Percentiles rank a stretch among this genome's conserved stretches.
These are phyloP conservation scores for Xerocomellus chrysenteron DNA, from an alignment of 768 basidiomycete species.

Conservation along the genomic window DNA sequence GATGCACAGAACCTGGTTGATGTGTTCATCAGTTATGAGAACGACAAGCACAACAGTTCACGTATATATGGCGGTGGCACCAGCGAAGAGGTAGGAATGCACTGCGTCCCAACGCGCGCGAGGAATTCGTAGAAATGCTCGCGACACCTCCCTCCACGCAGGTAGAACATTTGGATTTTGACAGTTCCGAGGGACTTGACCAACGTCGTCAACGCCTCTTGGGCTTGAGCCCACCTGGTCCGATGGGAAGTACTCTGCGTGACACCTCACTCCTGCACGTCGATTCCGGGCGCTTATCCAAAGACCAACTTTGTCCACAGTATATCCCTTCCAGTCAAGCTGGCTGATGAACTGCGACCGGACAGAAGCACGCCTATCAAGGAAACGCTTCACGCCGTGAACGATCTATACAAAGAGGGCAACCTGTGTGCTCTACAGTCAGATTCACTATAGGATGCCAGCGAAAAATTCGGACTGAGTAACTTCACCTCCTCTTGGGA, in stretches of 20 bases:
- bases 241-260: constrained; percentile 35
- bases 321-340: constrained; percentile 17
- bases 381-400: constrained; percentile 45
- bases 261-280: neutral
- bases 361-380: constrained; percentile 45
- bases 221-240: neutral
- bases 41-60: constrained; percentile 14
- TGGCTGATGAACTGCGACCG: constrained; percentile 17
- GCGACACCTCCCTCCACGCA: constrained; percentile 23
- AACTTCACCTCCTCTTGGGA: constrained; percentile 34
- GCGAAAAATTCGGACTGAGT: constrained; percentile 14
- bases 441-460: neutral
- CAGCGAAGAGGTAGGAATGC: constrained; percentile 11
- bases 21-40: constrained; percentile 12
- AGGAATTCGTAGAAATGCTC: neutral
- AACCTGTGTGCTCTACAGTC: constrained; percentile 38
- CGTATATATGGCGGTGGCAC: constrained; percentile 12
- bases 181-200: neutral
- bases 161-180: constrained; percentile 4
- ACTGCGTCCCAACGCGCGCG: neutral
- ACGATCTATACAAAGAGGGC: constrained; percentile 51
- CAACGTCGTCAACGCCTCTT: neutral
- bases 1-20: constrained; percentile 23
- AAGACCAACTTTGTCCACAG: constrained; percentile 21
- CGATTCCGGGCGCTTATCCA: neutral